Percentiles rank a stretch among this genome's conserved stretches.
Conservation (phyloP, 495 filamentous ascomycete species). For the Ramalina peruviana region DNA sequence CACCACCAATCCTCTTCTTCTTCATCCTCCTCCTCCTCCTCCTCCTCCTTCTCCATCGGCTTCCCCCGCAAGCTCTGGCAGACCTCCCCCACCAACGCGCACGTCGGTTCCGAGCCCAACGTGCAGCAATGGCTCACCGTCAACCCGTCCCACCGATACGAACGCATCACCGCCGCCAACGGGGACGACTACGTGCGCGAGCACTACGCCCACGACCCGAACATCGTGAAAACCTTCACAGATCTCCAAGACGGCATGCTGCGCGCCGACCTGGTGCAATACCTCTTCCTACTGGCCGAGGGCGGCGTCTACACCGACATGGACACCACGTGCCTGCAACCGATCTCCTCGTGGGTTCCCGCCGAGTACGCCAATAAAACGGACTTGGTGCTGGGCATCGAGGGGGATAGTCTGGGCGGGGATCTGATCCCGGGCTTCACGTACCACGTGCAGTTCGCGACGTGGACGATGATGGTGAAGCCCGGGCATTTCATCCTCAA, state of each 20-base stretch:
- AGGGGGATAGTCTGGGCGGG: conserved; percentile 24
- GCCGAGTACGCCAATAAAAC: conserved; percentile 12
- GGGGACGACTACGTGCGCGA: conserved; percentile 21
- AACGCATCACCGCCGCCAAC: conserved; percentile 24
- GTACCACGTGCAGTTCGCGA: conserved; percentile 24
- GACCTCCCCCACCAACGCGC: conserved; percentile 13
- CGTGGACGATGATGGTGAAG: conserved; percentile 28
- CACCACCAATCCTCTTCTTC: no score
- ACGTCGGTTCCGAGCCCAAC: conserved; percentile 7
- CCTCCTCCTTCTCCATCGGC: not conserved
- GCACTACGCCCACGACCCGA: conserved; percentile 16
- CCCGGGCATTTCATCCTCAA: conserved; percentile 18
- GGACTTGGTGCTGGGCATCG: conserved; percentile 29
- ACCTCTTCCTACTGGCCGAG: conserved; percentile 32
- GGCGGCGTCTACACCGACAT: conserved; percentile 40
- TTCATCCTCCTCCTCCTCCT: no score
- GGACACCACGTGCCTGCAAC: conserved; percentile 24
- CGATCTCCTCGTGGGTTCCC: conserved; percentile 28
- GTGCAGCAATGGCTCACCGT: conserved; percentile 18
- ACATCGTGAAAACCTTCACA: conserved; percentile 17
- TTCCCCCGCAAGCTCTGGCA: conserved; percentile 22
- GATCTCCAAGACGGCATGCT: conserved; percentile 24
- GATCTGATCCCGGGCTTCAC: conserved; percentile 12
- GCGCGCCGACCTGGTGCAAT: conserved; percentile 35
- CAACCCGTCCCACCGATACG: conserved; percentile 23